phyloP scores from a whole-genome alignment of 306 rosid genomes.

The Glycine tomentella region DNA sequence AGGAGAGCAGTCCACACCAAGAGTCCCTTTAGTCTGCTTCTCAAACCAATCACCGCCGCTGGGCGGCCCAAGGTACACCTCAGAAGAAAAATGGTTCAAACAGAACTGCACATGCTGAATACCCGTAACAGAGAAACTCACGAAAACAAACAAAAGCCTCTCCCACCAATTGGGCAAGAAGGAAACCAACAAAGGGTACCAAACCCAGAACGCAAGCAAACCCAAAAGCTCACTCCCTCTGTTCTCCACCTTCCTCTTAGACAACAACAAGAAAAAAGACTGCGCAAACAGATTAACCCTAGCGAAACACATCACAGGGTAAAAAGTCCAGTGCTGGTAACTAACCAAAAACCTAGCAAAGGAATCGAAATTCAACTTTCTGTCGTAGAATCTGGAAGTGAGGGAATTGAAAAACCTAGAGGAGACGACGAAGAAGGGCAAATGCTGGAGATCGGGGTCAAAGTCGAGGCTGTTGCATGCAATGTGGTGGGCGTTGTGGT shows the following conservation, averaged over 20 bases:
- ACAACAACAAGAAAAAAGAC: slow-evolving; percentile 53
- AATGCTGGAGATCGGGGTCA: slow-evolving; percentile 82
- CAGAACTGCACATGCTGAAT: slow-evolving; percentile 82
- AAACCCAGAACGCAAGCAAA: slow-evolving; percentile 70
- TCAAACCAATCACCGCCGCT: slow-evolving; percentile 68
- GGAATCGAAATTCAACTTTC: slow-evolving; percentile 62
- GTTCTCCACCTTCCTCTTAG: slow-evolving; percentile 58
- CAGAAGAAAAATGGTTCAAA: slow-evolving; percentile 75
- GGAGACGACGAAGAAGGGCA: slow-evolving; percentile 72
- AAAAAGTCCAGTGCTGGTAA: slow-evolving; percentile 78
- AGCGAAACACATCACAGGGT: slow-evolving; percentile 80
- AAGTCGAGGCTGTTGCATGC: slow-evolving; percentile 75
- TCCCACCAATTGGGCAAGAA: slow-evolving; percentile 67
- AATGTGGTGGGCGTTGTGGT: slow-evolving; percentile 81
- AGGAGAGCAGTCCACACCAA: slow-evolving; percentile 56
- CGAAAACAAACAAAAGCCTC: slow-evolving; percentile 62
- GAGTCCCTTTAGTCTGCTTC: slow-evolving; percentile 69
- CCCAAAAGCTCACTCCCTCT: slow-evolving; percentile 64
- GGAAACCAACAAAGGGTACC: slow-evolving; percentile 76
- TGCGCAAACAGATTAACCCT: slow-evolving; percentile 73
- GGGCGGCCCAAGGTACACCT: slow-evolving; percentile 74
- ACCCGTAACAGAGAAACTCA: slow-evolving; percentile 65
- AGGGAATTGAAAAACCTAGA: slow-evolving; percentile 62
- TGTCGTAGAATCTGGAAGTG: slow-evolving; percentile 61
- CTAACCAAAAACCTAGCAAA: slow-evolving; percentile 68